phyloP scores from a whole-genome alignment of 306 rosid species.

The Carpinus viminea region DNA sequence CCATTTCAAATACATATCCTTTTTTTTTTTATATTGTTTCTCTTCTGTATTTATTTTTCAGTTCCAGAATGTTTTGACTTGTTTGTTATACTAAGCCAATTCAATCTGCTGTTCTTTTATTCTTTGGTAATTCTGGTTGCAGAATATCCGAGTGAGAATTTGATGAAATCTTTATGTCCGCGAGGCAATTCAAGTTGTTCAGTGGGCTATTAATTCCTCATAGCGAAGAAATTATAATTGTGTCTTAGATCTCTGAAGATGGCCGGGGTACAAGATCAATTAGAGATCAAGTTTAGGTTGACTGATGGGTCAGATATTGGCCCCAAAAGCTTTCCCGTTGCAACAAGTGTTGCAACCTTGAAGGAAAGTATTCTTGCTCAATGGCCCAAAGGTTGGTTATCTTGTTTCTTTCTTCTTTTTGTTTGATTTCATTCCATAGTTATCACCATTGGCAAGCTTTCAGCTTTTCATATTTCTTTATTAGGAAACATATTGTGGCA shows the following conservation, averaged over 20 bases:
- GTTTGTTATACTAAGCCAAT: conserved; percentile 8
- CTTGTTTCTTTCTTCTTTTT: conserved; percentile 3
- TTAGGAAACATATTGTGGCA: conserved; percentile 1
- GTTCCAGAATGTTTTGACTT: conserved; percentile 20
- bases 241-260: conserved; percentile 42
- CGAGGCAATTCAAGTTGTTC: conserved; percentile 36
- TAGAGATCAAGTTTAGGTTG: conserved; percentile 82
- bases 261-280: conserved; percentile 74
- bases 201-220: conserved; percentile 10
- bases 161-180: conserved; percentile 19
- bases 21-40: not conserved
- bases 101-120: conserved; percentile 15
- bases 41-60: conserved; percentile 18
- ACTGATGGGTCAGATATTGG: conserved; percentile 91
- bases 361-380: conserved; percentile 82
- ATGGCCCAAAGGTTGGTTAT: conserved; percentile 85
- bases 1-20: not conserved
- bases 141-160: conserved; percentile 29
- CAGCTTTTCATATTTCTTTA: not conserved
- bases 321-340: conserved; percentile 73
- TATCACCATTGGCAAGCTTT: conserved; percentile 1
- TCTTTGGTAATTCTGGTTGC: conserved; percentile 22
- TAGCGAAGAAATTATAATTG: conserved; percentile 24
- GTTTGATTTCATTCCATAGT: conserved; percentile 5
- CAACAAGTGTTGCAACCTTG: conserved; percentile 69